A percentile compares a stretch with the other conserved stretches of the same genome.
phyloP scores from a whole-genome alignment of 2,329 filamentous ascomycete species.

The Albophoma yamanashiensis region DNA sequence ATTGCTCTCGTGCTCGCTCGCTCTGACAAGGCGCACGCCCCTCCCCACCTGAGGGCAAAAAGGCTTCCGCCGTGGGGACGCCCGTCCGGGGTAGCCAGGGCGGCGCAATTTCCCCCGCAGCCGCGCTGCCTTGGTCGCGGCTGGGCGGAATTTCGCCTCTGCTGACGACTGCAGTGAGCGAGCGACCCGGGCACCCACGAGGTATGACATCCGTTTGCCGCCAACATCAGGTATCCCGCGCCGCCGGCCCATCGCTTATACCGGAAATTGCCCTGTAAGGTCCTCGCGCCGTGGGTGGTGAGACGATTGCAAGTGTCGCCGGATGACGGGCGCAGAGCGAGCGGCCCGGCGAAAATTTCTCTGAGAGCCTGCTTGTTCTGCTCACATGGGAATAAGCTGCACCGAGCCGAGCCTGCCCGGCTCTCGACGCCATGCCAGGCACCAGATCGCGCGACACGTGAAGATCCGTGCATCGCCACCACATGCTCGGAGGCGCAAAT shows the following conservation, averaged over 20 bases:
- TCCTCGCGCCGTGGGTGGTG: neutral
- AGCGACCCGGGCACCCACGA: no score
- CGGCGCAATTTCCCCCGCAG: neutral
- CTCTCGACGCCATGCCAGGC: neutral
- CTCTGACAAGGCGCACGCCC: neutral
- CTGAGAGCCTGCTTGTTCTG: neutral
- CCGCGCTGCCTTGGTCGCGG: neutral
- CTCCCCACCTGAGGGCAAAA: neutral
- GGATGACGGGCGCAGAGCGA: neutral
- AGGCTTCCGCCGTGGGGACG: neutral
- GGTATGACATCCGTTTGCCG: neutral
- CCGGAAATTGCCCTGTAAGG: neutral
- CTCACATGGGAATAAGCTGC: neutral
- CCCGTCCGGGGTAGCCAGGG: neutral
- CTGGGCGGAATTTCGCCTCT: neutral
- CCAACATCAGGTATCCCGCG: neutral
- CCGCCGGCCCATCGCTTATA: neutral
- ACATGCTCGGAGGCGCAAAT: neutral
- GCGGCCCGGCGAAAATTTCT: neutral
- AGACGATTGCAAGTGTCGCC: neutral
- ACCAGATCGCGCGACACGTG: neutral
- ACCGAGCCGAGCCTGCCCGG: neutral
- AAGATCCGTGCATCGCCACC: neutral
- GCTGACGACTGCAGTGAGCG: neutral
- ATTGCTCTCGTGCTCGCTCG: neutral